phyloP scores from a whole-genome alignment of 1,284 basidiomycete genomes.

The Blastosporella zonata region DNA sequence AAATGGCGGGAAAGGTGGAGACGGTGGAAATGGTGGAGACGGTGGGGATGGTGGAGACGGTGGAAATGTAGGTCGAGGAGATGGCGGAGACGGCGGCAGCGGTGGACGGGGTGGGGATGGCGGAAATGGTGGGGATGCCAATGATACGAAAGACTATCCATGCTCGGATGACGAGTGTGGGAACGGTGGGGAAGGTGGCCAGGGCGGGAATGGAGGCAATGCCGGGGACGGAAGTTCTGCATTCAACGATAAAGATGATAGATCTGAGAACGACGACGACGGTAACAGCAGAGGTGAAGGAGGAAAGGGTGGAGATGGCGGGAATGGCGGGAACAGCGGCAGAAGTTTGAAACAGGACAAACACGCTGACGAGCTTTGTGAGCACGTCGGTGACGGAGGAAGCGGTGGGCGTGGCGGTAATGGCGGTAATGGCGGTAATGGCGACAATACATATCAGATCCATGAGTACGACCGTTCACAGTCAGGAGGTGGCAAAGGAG shows the following conservation, averaged over 20 bases:
- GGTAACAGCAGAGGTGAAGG: slow-evolving; percentile 2
- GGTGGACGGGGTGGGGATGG: slow-evolving; percentile 9
- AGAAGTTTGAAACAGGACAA: neutral
- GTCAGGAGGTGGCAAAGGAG: neutral
- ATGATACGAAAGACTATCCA: neutral
- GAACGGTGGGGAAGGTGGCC: neutral
- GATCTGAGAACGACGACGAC: neutral
- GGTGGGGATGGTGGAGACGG: neutral
- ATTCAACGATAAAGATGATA: neutral
- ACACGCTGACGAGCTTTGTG: neutral
- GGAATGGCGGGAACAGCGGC: neutral
- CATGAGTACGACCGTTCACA: neutral
- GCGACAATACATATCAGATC: neutral
- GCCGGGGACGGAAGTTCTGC: too few species aligned
- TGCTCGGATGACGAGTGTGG: too few species aligned
- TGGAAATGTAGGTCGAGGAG: neutral
- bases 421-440: neutral
- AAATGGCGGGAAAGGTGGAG: neutral
- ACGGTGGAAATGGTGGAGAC: slow-evolving; percentile 2
- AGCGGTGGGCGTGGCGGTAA: slow-evolving; percentile 1
- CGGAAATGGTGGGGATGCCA: slow-evolving; percentile 2
- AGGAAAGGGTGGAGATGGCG: neutral
- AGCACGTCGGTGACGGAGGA: slow-evolving; percentile 4
- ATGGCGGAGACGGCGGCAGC: slow-evolving; percentile 9
- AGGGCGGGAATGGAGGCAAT: neutral